Conservation (phyloP, 139 green algal species). For the Medakamo hakoo region DNA sequence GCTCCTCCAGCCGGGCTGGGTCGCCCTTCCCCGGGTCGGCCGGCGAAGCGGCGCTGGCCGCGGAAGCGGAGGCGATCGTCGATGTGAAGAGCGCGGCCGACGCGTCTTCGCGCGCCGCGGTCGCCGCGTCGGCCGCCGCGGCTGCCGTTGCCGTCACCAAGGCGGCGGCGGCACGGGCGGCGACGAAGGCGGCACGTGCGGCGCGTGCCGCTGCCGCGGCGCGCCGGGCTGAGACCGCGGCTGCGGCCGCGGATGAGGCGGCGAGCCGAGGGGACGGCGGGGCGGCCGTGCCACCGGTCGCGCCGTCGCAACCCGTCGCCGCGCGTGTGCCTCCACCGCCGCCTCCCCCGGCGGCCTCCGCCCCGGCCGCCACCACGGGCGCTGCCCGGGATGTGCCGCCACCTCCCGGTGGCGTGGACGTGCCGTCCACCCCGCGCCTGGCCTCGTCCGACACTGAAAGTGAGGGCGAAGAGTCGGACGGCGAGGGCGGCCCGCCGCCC, state of each 20-base stretch:
- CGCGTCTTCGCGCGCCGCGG: conserved; percentile 63
- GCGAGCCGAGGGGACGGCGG: not conserved
- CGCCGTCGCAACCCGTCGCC: not conserved
- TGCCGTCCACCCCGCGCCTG: too few relatives aligned
- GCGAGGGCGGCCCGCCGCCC: too few relatives aligned
- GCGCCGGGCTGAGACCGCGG: not conserved
- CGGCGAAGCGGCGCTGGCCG: not conserved
- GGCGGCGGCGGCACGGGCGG: conserved; percentile 61
- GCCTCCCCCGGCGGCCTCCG: not conserved
- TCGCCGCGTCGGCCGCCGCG: conserved; percentile 64
- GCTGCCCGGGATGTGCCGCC: too few relatives aligned
- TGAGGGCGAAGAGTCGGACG: too few relatives aligned
- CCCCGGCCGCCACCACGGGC: too few relatives aligned
- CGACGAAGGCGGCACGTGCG: conserved; percentile 26
- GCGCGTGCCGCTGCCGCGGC: conserved; percentile 14
- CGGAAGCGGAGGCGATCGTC: conserved; percentile 41
- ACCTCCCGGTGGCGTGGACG: too few relatives aligned
- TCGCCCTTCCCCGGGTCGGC: too few relatives aligned
- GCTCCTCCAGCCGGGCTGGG: too few relatives aligned
- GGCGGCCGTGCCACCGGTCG: not conserved
- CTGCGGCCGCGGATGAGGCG: not conserved
- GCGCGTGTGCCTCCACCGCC: too few relatives aligned
- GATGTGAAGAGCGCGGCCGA: conserved; percentile 69
- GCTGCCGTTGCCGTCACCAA: conserved; percentile 72
- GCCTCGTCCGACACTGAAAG: too few relatives aligned